Evolutionary conservation across 2,329 filamentous ascomycete species (phyloP).

Genomic region (Fusarium sp.): DNA sequence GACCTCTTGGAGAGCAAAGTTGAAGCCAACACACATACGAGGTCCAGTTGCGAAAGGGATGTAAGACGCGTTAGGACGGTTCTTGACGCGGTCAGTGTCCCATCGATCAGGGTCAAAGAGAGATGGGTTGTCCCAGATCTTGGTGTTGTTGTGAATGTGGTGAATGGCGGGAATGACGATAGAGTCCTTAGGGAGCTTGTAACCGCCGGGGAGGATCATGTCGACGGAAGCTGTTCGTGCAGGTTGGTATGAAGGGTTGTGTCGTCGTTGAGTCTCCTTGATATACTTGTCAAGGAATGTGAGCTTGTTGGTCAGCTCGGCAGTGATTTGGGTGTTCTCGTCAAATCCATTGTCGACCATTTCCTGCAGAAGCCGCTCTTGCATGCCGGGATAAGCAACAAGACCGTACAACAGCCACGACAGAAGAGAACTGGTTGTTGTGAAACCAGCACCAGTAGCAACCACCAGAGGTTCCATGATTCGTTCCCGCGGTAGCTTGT

Average conservation of each 20-base stretch:
- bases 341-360: conserved; percentile 61
- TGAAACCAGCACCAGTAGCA: conserved; percentile 68
- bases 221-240: conserved; percentile 67
- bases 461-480: conserved; percentile 56
- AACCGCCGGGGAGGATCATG: conserved; percentile 68
- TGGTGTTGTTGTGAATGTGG: conserved; percentile 64
- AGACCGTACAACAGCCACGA: conserved; percentile 68
- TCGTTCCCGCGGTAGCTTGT: conserved; percentile 59
- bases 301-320: conserved; percentile 60
- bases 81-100: conserved; percentile 65
- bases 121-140: conserved; percentile 67
- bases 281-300: conserved; percentile 66
- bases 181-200: conserved; percentile 62
- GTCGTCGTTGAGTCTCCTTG: conserved; percentile 69
- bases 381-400: conserved; percentile 64
- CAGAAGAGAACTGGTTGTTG: conserved; percentile 67
- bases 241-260: conserved; percentile 71
- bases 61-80: conserved; percentile 62
- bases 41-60: conserved; percentile 68
- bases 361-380: conserved; percentile 68
- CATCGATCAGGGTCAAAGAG: conserved; percentile 70
- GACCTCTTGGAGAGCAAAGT: conserved; percentile 70
- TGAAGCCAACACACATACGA: conserved; percentile 72
- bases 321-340: conserved; percentile 56
- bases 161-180: conserved; percentile 66